These are phyloP conservation scores for Jatropha multifida DNA, from an alignment of 441 rosid genomes.

Conservation along the genomic window DNA sequence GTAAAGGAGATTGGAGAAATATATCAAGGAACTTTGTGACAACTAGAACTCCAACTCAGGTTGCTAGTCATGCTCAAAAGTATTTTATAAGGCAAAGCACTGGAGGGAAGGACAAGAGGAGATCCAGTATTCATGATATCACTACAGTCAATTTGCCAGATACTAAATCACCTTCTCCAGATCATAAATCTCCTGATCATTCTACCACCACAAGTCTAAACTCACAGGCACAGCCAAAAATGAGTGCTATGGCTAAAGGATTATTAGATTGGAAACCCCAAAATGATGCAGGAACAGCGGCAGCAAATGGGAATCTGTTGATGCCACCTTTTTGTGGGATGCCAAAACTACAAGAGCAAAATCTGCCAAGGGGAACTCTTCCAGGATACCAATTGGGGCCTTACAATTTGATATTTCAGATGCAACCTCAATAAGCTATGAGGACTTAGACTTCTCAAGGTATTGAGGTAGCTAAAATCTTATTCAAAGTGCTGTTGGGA, in stretches of 20 bases:
- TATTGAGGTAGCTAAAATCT: constrained; percentile 16
- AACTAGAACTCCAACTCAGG: constrained; percentile 88
- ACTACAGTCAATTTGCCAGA: constrained; percentile 71
- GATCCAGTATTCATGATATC: constrained; percentile 96
- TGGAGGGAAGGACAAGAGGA: constrained; percentile 87
- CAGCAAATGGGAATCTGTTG: constrained; percentile 34
- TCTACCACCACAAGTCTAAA: constrained; percentile 35
- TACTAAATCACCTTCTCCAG: constrained; percentile 41
- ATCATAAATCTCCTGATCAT: constrained; percentile 43
- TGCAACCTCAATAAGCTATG: constrained; percentile 49
- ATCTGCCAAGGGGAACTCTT: constrained; percentile 40
- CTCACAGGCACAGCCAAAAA: constrained; percentile 36
- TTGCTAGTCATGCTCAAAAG: constrained; percentile 96
- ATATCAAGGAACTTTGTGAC: constrained; percentile 85
- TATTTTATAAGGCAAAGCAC: constrained; percentile 85
- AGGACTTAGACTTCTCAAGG: constrained; percentile 21
- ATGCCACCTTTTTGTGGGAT: constrained; percentile 44
- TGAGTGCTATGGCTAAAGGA: constrained; percentile 26
- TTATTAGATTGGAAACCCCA: constrained; percentile 40
- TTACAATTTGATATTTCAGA: constrained; percentile 43
- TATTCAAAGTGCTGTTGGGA: constrained; percentile 16
- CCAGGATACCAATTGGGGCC: constrained; percentile 61
- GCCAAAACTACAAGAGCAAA: constrained; percentile 61
- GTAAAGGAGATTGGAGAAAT: constrained; percentile 99
- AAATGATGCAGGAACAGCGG: constrained; percentile 26